Conservation (phyloP, 345 rosid species). For the Heritiera littoralis region DNA sequence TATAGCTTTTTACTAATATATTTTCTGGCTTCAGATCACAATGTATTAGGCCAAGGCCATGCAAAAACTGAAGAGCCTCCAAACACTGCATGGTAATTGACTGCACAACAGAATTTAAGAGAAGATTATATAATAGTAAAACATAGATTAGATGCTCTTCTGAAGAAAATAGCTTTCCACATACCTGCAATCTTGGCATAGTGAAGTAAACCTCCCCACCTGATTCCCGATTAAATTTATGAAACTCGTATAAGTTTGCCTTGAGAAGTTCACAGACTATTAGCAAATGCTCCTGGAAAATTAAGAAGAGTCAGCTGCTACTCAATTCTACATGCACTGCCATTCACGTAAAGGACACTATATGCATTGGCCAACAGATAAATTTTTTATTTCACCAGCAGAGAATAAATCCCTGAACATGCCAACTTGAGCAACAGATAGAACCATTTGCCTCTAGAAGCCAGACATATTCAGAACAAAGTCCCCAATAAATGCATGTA, state of each 20-base stretch:
- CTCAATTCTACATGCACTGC: slow-evolving; percentile 16
- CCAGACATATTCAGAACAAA: not conserved
- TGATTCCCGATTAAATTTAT: slow-evolving; percentile 94
- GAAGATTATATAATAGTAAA: slow-evolving; percentile 29
- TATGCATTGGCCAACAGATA: slow-evolving; percentile 7
- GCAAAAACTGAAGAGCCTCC: slow-evolving; percentile 93
- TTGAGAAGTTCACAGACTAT: slow-evolving; percentile 98
- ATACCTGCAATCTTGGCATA: slow-evolving; percentile 97
- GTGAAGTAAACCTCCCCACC: slow-evolving; percentile 99
- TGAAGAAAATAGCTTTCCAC: slow-evolving; percentile 26
- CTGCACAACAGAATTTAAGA: slow-evolving; percentile 54
- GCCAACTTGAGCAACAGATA: slow-evolving; percentile 4
- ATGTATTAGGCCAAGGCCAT: slow-evolving; percentile 96
- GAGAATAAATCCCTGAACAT: not conserved
- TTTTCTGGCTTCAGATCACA: slow-evolving; percentile 98
- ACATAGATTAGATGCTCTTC: slow-evolving; percentile 16
- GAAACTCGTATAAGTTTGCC: slow-evolving; percentile 97
- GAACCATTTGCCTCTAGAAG: not conserved
- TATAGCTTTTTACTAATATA: slow-evolving; percentile 93
- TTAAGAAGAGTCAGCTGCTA: slow-evolving; percentile 14
- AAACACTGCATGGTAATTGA: slow-evolving; percentile 94
- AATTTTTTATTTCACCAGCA: slow-evolving; percentile 3
- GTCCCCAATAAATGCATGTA: not conserved
- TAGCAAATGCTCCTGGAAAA: slow-evolving; percentile 91
- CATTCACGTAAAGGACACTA: not conserved